Conservation (phyloP, 2,329 filamentous ascomycete species). For the Fusarium mundagurra region DNA sequence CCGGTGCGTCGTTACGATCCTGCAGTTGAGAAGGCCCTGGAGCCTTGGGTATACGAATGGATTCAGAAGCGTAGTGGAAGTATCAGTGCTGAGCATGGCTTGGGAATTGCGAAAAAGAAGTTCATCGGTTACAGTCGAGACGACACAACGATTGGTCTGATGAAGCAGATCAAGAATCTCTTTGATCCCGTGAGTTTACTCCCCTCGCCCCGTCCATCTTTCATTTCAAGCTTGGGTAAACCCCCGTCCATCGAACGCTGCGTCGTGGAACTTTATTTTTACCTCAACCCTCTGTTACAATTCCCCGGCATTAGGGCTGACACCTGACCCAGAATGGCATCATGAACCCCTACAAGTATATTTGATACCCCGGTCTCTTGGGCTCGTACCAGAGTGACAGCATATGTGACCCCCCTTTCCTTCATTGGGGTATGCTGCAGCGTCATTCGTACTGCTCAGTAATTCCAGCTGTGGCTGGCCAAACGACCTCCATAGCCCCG, state of each 20-base stretch:
- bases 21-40: conserved; percentile 84
- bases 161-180: conserved; percentile 93
- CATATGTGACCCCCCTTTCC: conserved; percentile 15
- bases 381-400: conserved; percentile 22
- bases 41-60: conserved; percentile 99
- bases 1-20: conserved; percentile 85
- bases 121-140: conserved; percentile 94
- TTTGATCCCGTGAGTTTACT: conserved; percentile 85
- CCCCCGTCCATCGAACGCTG: conserved; percentile 10
- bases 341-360: conserved; percentile 99
- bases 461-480: conserved; percentile 3
- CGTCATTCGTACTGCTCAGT: conserved; percentile 17
- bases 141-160: conserved; percentile 85
- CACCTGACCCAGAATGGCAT: conserved; percentile 79
- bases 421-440: conserved; percentile 7
- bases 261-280: not conserved
- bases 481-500: not conserved
- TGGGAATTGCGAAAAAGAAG: conserved; percentile 94
- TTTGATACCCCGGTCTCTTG: conserved; percentile 54
- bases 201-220: not conserved
- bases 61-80: conserved; percentile 87
- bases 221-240: not conserved
- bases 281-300: not conserved
- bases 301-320: conserved; percentile 38
- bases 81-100: conserved; percentile 95